Conservation (phyloP, 1,284 basidiomycete species). For the Leccinum ponderosum region DNA sequence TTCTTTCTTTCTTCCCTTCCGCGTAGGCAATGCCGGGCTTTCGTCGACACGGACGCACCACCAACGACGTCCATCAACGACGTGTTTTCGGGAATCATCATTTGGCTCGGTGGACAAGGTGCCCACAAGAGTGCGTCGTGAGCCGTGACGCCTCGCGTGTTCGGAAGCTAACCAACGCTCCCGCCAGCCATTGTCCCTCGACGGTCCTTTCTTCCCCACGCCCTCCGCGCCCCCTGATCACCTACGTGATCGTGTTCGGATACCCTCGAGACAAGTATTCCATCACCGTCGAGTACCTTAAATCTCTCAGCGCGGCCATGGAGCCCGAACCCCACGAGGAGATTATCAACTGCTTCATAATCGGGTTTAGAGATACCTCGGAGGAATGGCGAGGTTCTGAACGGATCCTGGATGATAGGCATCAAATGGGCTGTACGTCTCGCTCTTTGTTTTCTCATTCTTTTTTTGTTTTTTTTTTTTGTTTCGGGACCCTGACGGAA, state of each 20-base stretch:
- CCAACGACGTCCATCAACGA: too few species aligned
- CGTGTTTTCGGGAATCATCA: too few species aligned
- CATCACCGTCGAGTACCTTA: constrained; percentile 69
- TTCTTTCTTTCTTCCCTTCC: too few species aligned
- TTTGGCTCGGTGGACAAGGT: too few species aligned
- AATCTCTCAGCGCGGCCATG: constrained; percentile 60
- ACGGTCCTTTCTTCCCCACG: constrained; percentile 18
- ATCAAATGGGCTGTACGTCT: constrained; percentile 74
- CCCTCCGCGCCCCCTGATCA: constrained; percentile 34
- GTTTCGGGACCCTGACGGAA: neutral
- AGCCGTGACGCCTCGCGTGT: too few species aligned
- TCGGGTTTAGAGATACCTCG: constrained; percentile 66
- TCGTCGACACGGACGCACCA: too few species aligned
- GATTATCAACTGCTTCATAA: constrained; percentile 68
- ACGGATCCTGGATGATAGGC: constrained; percentile 78
- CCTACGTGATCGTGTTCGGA: constrained; percentile 71
- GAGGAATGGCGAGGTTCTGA: constrained; percentile 75
- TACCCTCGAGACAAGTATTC: constrained; percentile 74
- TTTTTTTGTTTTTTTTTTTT: neutral
- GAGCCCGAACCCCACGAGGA: constrained; percentile 64
- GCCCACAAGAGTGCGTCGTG: too few species aligned
- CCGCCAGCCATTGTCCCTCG: constrained; percentile 20
- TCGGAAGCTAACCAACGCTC: too few species aligned
- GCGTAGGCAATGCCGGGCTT: too few species aligned
- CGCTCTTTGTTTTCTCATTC: neutral